phyloP scores from a whole-genome alignment of 768 basidiomycete genomes.

The Leccinum boreale region DNA sequence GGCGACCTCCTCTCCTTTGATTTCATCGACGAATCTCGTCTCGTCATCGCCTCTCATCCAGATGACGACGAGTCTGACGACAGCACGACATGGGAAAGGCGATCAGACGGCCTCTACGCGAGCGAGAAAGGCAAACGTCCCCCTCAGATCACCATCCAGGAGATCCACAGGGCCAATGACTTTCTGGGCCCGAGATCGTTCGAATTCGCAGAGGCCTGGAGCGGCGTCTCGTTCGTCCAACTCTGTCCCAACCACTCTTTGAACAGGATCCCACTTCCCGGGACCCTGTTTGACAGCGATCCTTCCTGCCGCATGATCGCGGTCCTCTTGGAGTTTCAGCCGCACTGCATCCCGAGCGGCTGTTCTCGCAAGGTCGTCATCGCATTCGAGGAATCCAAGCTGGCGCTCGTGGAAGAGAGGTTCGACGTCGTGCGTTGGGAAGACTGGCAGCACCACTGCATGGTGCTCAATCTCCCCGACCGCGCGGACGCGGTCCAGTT shows the following conservation, averaged over 20 bases:
- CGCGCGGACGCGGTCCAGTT: conserved; percentile 27
- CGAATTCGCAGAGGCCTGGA: conserved; percentile 56
- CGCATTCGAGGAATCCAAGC: conserved; percentile 52
- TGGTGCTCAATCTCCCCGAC: conserved; percentile 33
- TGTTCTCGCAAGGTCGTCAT: conserved; percentile 44
- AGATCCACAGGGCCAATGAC: conserved; percentile 14
- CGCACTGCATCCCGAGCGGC: conserved; percentile 32
- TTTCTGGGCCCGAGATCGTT: conserved; percentile 31
- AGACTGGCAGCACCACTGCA: conserved; percentile 45
- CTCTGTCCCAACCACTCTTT: conserved; percentile 49
- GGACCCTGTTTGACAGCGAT: conserved; percentile 56
- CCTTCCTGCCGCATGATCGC: conserved; percentile 49
- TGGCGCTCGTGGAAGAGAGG: conserved; percentile 40
- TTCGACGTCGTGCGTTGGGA: conserved; percentile 52
- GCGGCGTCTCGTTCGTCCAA: conserved; percentile 38
- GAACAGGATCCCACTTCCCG: conserved; percentile 35
- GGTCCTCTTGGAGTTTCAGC: conserved; percentile 40
- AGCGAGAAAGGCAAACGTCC: conserved; percentile 31
- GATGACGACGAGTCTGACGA: conserved; percentile 33
- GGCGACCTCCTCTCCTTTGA: conserved; percentile 32
- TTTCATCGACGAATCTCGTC: conserved; percentile 24
- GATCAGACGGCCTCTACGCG: conserved; percentile 30
- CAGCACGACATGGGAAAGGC: conserved; percentile 27
- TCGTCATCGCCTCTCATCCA: conserved; percentile 28
- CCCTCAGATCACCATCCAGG: conserved; percentile 26